A percentile compares a stretch with the other conserved stretches of the same genome.
Evolutionary conservation across 1,139 yeast species (phyloP).

Genomic region (Maudiozyma humilis): DNA sequence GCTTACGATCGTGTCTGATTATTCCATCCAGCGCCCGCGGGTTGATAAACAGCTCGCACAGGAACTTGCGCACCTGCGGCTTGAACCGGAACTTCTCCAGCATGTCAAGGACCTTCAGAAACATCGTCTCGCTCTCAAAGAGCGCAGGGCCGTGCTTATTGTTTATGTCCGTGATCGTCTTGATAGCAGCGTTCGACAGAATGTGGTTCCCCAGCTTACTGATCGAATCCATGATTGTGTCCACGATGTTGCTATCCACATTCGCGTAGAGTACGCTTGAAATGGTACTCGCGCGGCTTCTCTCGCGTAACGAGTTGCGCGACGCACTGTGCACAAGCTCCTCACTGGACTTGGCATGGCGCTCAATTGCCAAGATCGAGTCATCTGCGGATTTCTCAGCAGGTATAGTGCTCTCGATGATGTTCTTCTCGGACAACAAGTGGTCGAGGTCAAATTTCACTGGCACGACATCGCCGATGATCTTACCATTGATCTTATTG

Average conservation of each 20-base stretch:
- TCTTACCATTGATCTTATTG: conserved; percentile 13
- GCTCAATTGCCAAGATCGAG: background rate
- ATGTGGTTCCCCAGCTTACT: conserved; percentile 60
- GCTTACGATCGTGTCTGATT: conserved; percentile 37
- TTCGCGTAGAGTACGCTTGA: conserved; percentile 3
- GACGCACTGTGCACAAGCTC: background rate
- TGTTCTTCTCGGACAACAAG: conserved; percentile 18
- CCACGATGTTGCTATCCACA: conserved; percentile 36
- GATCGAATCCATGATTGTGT: conserved; percentile 47
- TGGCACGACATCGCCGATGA: conserved; percentile 13
- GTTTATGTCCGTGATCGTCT: conserved; percentile 52
- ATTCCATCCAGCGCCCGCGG: conserved; percentile 49
- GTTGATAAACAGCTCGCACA: conserved; percentile 60
- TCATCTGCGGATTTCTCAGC: conserved; percentile 3
- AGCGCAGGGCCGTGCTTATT: conserved; percentile 40
- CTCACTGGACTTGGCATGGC: background rate
- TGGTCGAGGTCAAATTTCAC: conserved; percentile 16
- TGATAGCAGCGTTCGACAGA: conserved; percentile 55
- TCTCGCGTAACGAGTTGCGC: background rate
- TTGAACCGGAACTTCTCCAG: conserved; percentile 63
- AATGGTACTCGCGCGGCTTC: conserved; percentile 4
- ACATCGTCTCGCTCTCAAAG: conserved; percentile 52
- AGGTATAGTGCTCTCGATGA: conserved; percentile 15
- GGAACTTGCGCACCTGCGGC: conserved; percentile 53
- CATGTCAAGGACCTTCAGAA: conserved; percentile 51